phyloP scores from a whole-genome alignment of 306 rosid species.

The Prunus padus region DNA sequence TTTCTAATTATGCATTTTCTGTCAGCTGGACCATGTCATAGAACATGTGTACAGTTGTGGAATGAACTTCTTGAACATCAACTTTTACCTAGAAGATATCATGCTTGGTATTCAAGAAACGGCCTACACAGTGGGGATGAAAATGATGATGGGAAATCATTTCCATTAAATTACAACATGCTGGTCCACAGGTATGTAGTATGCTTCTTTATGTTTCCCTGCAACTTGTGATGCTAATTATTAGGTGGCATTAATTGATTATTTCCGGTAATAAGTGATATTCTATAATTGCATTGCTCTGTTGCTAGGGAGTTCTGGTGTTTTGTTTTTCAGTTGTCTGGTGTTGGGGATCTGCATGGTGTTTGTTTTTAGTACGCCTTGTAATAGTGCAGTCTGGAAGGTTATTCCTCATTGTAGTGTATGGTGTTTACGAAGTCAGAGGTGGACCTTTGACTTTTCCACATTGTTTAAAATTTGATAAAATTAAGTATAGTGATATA shows the following conservation, averaged over 20 bases:
- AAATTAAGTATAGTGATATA: background rate
- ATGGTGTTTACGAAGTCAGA: background rate
- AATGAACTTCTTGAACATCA: slow-evolving; percentile 91
- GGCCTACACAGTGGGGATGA: slow-evolving; percentile 60
- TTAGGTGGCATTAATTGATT: slow-evolving; percentile 14
- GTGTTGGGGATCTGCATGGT: background rate
- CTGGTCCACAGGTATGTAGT: slow-evolving; percentile 75
- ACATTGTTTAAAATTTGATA: background rate
- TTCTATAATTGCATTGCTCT: background rate
- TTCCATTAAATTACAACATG: slow-evolving; percentile 72
- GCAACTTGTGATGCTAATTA: background rate
- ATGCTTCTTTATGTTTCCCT: background rate
- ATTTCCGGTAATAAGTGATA: background rate
- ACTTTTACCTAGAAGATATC: slow-evolving; percentile 96
- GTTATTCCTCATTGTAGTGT: background rate
- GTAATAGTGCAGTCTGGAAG: background rate
- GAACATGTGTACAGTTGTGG: slow-evolving; percentile 69
- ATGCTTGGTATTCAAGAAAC: slow-evolving; percentile 92
- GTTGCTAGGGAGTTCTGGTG: background rate
- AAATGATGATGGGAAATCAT: slow-evolving; percentile 75
- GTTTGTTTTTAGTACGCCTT: background rate
- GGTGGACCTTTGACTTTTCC: no score
- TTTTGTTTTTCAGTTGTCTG: background rate
- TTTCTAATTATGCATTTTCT: slow-evolving; percentile 97
- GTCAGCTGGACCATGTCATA: slow-evolving; percentile 90